Base-by-base conservation (phyloP, 129 eudicot genomes). In the Calendula officinalis region DNA sequence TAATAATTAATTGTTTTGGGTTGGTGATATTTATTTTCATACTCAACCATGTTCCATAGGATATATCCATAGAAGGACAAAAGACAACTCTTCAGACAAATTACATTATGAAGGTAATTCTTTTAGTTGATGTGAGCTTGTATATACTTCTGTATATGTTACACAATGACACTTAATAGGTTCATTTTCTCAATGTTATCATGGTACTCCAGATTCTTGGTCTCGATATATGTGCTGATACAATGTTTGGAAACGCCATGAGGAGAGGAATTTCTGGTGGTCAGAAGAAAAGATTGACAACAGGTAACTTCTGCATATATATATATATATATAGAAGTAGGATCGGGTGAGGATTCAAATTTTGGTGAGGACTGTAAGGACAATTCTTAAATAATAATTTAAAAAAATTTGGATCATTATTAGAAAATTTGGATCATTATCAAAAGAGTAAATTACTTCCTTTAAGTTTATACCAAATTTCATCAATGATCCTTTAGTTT, bases 241-340 rank as follows among this genome's bases (percentile, higher is more conserved):
- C 81, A 8, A 10, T 81, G 50, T 72, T 71, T 70, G 95, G 95
- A 62, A 90, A 89, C 74, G 91, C 78, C 55, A 89, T 89, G 97
- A 83, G 79, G 55, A 73, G 94, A 73, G 95, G 95, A 32, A 85
- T 89, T 33, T 85, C 95, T 43, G 91, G 91, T 41, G 97, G 97
- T 47, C 88, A 89, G 67, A 89, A 89, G 73, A 89, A 89, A 72
- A 81, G 97, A 73, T 72, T 89, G 70, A 89, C 96, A 22, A 77
- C 89, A 78, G 94, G 96, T 89, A 73, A 6, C 33, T 59, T 44
- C n/a, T 5, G 40, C 30, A 22, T 22, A 22, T 22, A 22, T 22
- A 22, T 22, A 22, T 22, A 22, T 22, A 22, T 22, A 22, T 22
- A 22, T 22, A 22, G 30, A 22, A 22, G 30, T 22, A 2, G 30